Conservation (phyloP, 192 early-diverging fungal species). For the Linderina pennispora region DNA sequence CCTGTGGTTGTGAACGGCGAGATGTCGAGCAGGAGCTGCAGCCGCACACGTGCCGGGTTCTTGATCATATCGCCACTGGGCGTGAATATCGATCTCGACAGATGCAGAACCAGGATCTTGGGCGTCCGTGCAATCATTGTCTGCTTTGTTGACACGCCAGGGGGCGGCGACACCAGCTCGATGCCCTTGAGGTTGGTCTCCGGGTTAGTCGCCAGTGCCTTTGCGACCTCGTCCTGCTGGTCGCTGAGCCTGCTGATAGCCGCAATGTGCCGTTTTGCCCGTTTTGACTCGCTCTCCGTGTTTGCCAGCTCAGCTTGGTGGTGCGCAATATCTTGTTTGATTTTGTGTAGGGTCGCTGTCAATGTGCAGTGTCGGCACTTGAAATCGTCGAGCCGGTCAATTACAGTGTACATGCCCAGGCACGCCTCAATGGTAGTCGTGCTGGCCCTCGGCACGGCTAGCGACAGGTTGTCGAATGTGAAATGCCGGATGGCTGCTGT, state of each 20-base stretch:
- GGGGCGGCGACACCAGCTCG: conserved; percentile 13
- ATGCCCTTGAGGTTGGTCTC: conserved; percentile 34
- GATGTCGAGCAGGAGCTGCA: conserved; percentile 69
- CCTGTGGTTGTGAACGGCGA: conserved; percentile 69
- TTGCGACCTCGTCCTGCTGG: conserved; percentile 12
- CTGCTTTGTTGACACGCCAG: conserved; percentile 59
- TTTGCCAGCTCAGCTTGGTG: conserved; percentile 3
- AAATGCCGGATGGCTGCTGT: conserved; percentile 70
- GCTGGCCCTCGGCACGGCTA: conserved; percentile 51
- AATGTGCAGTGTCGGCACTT: conserved; percentile 61
- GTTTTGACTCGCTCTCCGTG: conserved; percentile 7
- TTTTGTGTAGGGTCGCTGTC: conserved; percentile 32
- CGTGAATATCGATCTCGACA: conserved; percentile 76
- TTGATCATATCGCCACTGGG: conserved; percentile 66
- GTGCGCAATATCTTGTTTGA: conserved; percentile 4
- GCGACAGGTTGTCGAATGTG: conserved; percentile 65
- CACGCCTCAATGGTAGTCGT: conserved; percentile 55
- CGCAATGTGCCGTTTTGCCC: conserved; percentile 3
- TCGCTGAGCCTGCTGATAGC: conserved; percentile 3
- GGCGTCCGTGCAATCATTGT: conserved; percentile 85
- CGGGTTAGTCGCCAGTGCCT: conserved; percentile 23
- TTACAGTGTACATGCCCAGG: conserved; percentile 54
- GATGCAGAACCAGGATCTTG: conserved; percentile 71
- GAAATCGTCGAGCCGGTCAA: conserved; percentile 62
- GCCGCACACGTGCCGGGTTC: conserved; percentile 68